These are phyloP conservation scores for Paecilomyces sp. DNA, from an alignment of 2,329 filamentous ascomycete genomes.

Conservation along the genomic window DNA sequence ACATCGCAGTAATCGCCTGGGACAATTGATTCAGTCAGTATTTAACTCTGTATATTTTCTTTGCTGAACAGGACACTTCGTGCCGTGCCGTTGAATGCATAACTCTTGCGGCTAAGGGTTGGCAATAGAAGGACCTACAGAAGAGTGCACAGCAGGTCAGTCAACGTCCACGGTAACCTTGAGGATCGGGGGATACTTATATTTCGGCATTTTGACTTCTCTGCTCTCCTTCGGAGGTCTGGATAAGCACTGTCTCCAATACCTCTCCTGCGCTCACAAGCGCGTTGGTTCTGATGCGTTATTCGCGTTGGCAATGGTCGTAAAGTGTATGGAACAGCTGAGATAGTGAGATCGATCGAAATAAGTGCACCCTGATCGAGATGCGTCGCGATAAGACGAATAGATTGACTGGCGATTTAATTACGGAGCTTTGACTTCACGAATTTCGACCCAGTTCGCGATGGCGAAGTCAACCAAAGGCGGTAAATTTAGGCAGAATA, in stretches of 20 bases:
- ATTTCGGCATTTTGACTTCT: slow-evolving; percentile 69
- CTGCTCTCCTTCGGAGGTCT: neutral
- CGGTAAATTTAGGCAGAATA: slow-evolving; percentile 7
- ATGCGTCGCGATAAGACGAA: neutral
- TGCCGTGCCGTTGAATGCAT: slow-evolving; percentile 6
- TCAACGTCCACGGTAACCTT: slow-evolving; percentile 2
- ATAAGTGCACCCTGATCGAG: neutral
- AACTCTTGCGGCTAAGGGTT: neutral
- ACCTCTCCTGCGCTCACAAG: neutral
- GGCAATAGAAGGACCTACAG: slow-evolving; percentile 44
- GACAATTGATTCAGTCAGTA: slow-evolving; percentile 15
- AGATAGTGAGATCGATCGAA: neutral
- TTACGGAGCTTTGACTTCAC: neutral
- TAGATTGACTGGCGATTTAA: neutral
- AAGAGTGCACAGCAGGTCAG: slow-evolving; percentile 56
- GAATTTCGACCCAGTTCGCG: neutral
- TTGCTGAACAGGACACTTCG: slow-evolving; percentile 5
- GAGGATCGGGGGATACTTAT: slow-evolving; percentile 48
- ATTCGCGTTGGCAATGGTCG: neutral
- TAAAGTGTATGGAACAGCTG: neutral
- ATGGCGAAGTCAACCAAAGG: neutral
- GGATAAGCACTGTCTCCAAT: neutral
- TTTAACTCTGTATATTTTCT: slow-evolving; percentile 1
- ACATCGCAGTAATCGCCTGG: slow-evolving; percentile 96
- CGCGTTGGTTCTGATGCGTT: neutral